phyloP scores from a whole-genome alignment of 805 yeast genomes.

The Candida maesae region DNA sequence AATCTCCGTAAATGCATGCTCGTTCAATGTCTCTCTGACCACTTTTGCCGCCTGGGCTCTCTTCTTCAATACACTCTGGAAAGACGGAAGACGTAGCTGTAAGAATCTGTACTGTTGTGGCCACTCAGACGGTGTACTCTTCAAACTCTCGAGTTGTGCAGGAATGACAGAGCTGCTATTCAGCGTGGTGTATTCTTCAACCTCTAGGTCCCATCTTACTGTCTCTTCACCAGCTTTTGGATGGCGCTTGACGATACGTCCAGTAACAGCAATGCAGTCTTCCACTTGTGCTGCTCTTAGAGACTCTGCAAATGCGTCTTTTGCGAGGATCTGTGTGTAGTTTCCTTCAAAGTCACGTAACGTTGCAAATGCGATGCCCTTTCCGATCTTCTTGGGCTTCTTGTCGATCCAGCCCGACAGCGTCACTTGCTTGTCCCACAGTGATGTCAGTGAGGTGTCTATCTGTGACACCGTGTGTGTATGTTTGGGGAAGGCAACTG shows the following conservation, averaged over 20 bases:
- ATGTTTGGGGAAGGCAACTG: slow-evolving; percentile 24
- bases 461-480: slow-evolving; percentile 20
- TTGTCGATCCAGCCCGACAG: slow-evolving; percentile 83
- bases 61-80: slow-evolving; percentile 51
- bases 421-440: slow-evolving; percentile 33
- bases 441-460: background rate
- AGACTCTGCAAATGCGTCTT: slow-evolving; percentile 34
- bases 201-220: slow-evolving; percentile 53
- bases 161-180: slow-evolving; percentile 64
- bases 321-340: slow-evolving; percentile 50
- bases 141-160: slow-evolving; percentile 61
- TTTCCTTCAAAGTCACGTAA: slow-evolving; percentile 74
- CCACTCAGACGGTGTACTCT: slow-evolving; percentile 49
- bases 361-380: slow-evolving; percentile 62
- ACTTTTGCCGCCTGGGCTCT: slow-evolving; percentile 53
- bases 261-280: slow-evolving; percentile 68
- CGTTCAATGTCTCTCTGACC: slow-evolving; percentile 41
- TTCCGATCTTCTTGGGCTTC: slow-evolving; percentile 68
- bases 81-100: slow-evolving; percentile 62
- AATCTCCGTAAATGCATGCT: slow-evolving; percentile 62
- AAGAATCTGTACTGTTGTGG: slow-evolving; percentile 82
- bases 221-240: slow-evolving; percentile 17
- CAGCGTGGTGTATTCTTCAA: slow-evolving; percentile 48
- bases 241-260: slow-evolving; percentile 40
- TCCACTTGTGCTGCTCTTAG: slow-evolving; percentile 58